Conservation (phyloP, 192 early-diverging fungal genomes). For the Umbelopsis isabellina region DNA sequence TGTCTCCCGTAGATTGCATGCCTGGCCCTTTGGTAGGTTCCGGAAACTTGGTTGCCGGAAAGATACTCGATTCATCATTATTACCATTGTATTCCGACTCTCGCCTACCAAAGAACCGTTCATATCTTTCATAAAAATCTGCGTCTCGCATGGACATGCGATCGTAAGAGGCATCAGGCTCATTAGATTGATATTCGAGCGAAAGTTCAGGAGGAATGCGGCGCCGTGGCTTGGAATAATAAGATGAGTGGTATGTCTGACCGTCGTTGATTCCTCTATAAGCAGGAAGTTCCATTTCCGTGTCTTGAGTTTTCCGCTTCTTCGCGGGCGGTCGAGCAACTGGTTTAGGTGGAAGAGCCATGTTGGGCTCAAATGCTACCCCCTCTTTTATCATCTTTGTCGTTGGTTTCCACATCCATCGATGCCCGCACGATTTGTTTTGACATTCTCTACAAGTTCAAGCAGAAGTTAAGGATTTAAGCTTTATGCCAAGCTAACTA, state of each 20-base stretch:
- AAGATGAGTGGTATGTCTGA: neutral
- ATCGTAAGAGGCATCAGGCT: neutral
- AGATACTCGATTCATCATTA: neutral
- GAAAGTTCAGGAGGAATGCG: conserved; percentile 8
- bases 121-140: conserved; percentile 8
- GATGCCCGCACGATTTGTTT: neutral
- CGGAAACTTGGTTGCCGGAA: conserved; percentile 3
- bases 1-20: neutral
- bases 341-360: conserved; percentile 3
- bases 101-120: neutral
- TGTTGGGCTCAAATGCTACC: conserved; percentile 1
- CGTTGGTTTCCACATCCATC: conserved; percentile 20
- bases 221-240: neutral
- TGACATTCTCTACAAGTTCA: neutral
- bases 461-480: neutral
- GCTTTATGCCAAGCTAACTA: neutral
- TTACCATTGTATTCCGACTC: neutral
- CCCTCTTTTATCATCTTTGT: conserved; percentile 12
- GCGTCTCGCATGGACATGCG: neutral
- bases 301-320: neutral
- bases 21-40: neutral
- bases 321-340: neutral
- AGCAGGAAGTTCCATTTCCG: neutral
- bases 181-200: neutral
- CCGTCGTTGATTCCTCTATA: neutral